A percentile compares a stretch with the other conserved stretches of the same genome.
phyloP scores from a whole-genome alignment of 1,284 basidiomycete species.

The Malassezia sp. region DNA sequence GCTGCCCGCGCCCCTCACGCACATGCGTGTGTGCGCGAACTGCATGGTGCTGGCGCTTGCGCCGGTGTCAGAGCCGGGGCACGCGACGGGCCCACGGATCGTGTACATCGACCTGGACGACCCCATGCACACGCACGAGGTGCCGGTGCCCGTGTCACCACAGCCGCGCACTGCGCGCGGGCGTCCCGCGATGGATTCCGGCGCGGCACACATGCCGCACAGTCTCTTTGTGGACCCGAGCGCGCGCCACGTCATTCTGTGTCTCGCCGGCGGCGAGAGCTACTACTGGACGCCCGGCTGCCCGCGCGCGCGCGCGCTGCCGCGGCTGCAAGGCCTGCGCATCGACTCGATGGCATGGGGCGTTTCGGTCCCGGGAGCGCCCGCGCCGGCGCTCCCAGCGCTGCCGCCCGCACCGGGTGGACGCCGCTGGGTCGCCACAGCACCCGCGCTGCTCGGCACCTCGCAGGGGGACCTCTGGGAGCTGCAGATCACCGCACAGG shows the following conservation, averaged over 20 bases:
- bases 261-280: slow-evolving; percentile 76
- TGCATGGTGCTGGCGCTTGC: slow-evolving; percentile 40
- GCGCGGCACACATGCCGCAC: too few species aligned
- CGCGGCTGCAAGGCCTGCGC: slow-evolving; percentile 63
- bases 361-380: slow-evolving; percentile 1
- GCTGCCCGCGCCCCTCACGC: slow-evolving; percentile 35
- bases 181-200: slow-evolving; percentile 17
- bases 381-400: too few species aligned
- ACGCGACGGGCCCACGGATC: slow-evolving; percentile 22
- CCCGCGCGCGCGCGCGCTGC: slow-evolving; percentile 29
- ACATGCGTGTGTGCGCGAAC: slow-evolving; percentile 37
- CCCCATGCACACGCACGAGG: slow-evolving; percentile 33
- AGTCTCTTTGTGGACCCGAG: slow-evolving; percentile 60
- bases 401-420: not conserved
- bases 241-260: slow-evolving; percentile 74
- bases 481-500: slow-evolving; percentile 59
- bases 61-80: slow-evolving; percentile 18
- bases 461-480: slow-evolving; percentile 35
- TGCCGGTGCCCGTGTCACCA: slow-evolving; percentile 33
- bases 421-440: slow-evolving; percentile 49
- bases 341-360: slow-evolving; percentile 93
- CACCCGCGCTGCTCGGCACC: slow-evolving; percentile 79
- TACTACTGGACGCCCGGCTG: slow-evolving; percentile 59
- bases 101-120: slow-evolving; percentile 44
- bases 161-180: slow-evolving; percentile 22